Conservation (phyloP, 805 yeast genomes). For the Sungouiella blattae region DNA sequence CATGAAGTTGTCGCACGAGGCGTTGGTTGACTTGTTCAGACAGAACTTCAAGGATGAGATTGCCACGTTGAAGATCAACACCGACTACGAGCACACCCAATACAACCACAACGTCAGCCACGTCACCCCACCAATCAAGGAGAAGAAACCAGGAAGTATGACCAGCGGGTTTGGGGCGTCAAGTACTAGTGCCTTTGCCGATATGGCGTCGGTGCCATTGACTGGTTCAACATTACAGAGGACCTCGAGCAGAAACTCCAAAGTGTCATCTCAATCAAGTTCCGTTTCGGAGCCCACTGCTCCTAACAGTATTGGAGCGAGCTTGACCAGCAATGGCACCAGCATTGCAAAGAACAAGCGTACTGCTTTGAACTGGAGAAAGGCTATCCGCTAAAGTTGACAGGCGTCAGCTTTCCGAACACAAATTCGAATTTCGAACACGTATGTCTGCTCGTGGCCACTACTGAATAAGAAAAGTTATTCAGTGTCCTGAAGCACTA, state of each 20-base stretch:
- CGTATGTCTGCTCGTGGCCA: too few species aligned
- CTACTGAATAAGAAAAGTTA: too few species aligned
- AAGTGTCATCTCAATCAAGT: slow-evolving; percentile 11
- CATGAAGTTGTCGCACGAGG: slow-evolving; percentile 63
- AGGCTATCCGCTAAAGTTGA: not conserved
- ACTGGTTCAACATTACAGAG: slow-evolving; percentile 22
- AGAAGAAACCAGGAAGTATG: slow-evolving; percentile 3
- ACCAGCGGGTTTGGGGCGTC: not conserved
- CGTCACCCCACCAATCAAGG: slow-evolving; percentile 12
- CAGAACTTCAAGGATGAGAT: slow-evolving; percentile 71
- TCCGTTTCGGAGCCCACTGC: slow-evolving; percentile 12
- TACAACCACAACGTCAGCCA: slow-evolving; percentile 23
- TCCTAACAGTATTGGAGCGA: slow-evolving; percentile 5
- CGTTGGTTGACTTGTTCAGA: slow-evolving; percentile 58
- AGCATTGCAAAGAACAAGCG: slow-evolving; percentile 20
- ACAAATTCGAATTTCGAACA: too few species aligned
- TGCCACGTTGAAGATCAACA: slow-evolving; percentile 32
- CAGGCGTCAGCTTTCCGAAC: too few species aligned
- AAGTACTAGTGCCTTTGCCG: not conserved
- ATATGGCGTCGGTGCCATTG: not conserved
- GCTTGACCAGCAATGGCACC: too few species aligned
- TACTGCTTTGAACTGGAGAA: slow-evolving; percentile 40
- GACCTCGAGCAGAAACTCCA: slow-evolving; percentile 18
- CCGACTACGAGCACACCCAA: slow-evolving; percentile 26
- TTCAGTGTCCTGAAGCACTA: too few species aligned